Evolutionary conservation across 78 protist species (phyloP).

Genomic region (Dictyostelium firmibasis): DNA sequence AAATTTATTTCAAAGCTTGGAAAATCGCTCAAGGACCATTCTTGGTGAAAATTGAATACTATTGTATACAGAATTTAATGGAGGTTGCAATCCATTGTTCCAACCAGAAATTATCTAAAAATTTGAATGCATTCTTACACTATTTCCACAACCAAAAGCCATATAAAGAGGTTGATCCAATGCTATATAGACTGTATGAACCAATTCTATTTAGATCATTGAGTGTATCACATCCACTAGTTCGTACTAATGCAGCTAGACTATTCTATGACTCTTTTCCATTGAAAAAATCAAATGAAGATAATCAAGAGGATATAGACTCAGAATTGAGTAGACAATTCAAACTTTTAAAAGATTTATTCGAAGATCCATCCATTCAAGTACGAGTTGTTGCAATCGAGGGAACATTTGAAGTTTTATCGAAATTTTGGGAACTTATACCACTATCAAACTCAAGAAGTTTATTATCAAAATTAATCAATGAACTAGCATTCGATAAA

Average conservation of each 20-base stretch:
- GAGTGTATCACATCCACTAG: constrained; percentile 70
- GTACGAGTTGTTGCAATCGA: constrained; percentile 75
- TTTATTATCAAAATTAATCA: constrained; percentile 31
- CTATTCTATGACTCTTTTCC: constrained; percentile 85
- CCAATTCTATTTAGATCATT: constrained; percentile 85
- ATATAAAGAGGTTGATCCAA: constrained; percentile 79
- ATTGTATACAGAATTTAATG: constrained; percentile 80
- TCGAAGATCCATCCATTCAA: constrained; percentile 41
- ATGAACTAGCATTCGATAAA: constrained; percentile 72
- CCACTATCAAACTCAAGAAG: constrained; percentile 31
- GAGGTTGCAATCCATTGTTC: constrained; percentile 47
- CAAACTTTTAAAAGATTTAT: constrained; percentile 28
- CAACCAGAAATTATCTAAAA: background rate
- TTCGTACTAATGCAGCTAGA: constrained; percentile 79
- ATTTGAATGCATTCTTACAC: constrained; percentile 15
- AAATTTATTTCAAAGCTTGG: constrained; percentile 87
- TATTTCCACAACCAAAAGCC: constrained; percentile 63
- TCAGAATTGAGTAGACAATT: constrained; percentile 39
- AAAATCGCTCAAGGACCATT: constrained; percentile 12
- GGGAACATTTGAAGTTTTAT: constrained; percentile 52
- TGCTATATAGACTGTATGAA: constrained; percentile 79
- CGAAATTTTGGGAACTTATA: constrained; percentile 82
- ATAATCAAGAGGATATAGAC: constrained; percentile 43
- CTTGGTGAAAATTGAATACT: constrained; percentile 31
- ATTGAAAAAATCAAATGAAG: constrained; percentile 45